Evolutionary conservation across 352 stramenopile genomes (phyloP).

Genomic region (Pythium brachiatum): DNA sequence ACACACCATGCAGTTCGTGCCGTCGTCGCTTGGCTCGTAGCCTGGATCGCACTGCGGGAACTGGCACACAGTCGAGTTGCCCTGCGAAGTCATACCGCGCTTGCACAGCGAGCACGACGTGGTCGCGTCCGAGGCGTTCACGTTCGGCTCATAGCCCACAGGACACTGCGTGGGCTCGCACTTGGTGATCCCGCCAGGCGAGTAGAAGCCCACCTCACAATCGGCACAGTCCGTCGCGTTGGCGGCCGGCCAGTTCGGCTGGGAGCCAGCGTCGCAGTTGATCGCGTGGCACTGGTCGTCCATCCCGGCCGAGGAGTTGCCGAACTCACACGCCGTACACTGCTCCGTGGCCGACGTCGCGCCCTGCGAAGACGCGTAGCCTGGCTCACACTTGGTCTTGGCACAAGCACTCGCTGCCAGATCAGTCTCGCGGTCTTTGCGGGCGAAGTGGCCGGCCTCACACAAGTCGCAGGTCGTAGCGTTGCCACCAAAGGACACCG

Average conservation of each 20-base stretch:
- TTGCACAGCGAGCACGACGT: slow-evolving; percentile 32
- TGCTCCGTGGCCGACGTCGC: slow-evolving; percentile 22
- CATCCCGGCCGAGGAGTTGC: slow-evolving; percentile 28
- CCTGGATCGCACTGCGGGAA: slow-evolving; percentile 38
- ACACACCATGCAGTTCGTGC: slow-evolving; percentile 29
- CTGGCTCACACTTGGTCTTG: slow-evolving; percentile 22
- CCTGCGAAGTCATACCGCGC: slow-evolving; percentile 32
- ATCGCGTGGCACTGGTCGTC: slow-evolving; percentile 37
- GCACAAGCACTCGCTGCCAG: slow-evolving; percentile 29
- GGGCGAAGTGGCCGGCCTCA: slow-evolving; percentile 26
- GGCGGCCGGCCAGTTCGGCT: slow-evolving; percentile 26
- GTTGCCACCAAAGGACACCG: slow-evolving; percentile 30
- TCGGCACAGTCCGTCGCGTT: slow-evolving; percentile 27
- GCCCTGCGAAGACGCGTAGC: slow-evolving; percentile 19
- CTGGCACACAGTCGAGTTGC: slow-evolving; percentile 32
- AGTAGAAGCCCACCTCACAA: slow-evolving; percentile 38
- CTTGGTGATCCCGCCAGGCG: slow-evolving; percentile 22
- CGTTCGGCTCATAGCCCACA: slow-evolving; percentile 27
- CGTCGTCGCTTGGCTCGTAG: slow-evolving; percentile 38
- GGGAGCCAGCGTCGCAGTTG: slow-evolving; percentile 26
- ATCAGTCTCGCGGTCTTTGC: slow-evolving; percentile 17
- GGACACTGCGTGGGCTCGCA: slow-evolving; percentile 33
- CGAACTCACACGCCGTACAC: slow-evolving; percentile 31
- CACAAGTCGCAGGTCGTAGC: slow-evolving; percentile 26
- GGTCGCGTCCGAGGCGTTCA: slow-evolving; percentile 30